Evolutionary conservation across 2,329 filamentous ascomycete genomes (phyloP).

Genomic region (Aspergillus novofumigatus): DNA sequence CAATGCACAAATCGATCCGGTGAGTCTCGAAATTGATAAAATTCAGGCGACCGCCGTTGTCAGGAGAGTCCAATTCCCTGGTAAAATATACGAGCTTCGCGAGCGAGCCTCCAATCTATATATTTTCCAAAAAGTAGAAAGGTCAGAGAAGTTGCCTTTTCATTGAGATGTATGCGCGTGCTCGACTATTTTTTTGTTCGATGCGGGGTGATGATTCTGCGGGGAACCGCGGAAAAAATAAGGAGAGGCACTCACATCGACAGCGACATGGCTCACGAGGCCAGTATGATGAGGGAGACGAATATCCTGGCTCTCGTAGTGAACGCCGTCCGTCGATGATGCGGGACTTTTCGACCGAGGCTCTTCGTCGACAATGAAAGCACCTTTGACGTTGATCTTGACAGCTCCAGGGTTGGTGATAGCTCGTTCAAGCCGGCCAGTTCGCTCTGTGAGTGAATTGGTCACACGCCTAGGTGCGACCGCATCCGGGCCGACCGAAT

Average conservation of each 20-base stretch:
- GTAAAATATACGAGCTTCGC: slow-evolving; percentile 98
- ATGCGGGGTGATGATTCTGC: slow-evolving; percentile 29
- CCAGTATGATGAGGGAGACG: slow-evolving; percentile 93
- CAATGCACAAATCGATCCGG: slow-evolving; percentile 85
- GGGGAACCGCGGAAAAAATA: slow-evolving; percentile 24
- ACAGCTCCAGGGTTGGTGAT: slow-evolving; percentile 64
- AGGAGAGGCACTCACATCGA: slow-evolving; percentile 67
- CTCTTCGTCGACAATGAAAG: slow-evolving; percentile 90
- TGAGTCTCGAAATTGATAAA: slow-evolving; percentile 97
- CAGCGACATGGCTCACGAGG: slow-evolving; percentile 92
- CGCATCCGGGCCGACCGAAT: slow-evolving; percentile 9
- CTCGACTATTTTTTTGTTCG: neutral
- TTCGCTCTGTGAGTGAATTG: slow-evolving; percentile 22
- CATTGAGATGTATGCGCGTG: slow-evolving; percentile 4
- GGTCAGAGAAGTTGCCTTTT: slow-evolving; percentile 6
- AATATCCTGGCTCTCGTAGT: slow-evolving; percentile 84
- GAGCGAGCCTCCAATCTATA: slow-evolving; percentile 86
- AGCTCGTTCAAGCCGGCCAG: slow-evolving; percentile 37
- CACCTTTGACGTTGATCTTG: slow-evolving; percentile 93
- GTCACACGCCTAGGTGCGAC: slow-evolving; percentile 16
- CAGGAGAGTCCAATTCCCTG: slow-evolving; percentile 72
- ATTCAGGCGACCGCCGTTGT: slow-evolving; percentile 84
- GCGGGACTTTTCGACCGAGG: slow-evolving; percentile 46
- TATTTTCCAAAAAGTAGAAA: neutral
- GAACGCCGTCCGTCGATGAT: slow-evolving; percentile 51